Percentiles rank a stretch among this genome's conserved stretches.
Conservation (phyloP, 2,329 filamentous ascomycete species). For the Nectriaceae sp. region DNA sequence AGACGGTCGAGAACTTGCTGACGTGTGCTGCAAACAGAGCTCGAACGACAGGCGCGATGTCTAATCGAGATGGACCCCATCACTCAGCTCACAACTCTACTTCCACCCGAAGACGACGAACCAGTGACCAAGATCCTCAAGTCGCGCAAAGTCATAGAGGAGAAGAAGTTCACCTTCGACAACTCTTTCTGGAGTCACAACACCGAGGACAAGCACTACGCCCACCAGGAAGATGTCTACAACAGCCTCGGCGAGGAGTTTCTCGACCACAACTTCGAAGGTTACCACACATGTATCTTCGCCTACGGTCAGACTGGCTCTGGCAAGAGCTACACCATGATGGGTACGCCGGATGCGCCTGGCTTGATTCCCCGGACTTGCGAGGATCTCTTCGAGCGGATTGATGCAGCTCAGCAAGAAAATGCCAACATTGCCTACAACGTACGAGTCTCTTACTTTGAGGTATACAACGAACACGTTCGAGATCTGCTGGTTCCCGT, state of each 20-base stretch:
- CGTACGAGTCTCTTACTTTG: conserved; percentile 96
- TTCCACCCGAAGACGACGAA: conserved; percentile 62
- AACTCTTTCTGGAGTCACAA: conserved; percentile 98
- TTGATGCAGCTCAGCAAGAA: conserved; percentile 74
- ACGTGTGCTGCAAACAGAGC: conserved; percentile 57
- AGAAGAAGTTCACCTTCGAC: conserved; percentile 94
- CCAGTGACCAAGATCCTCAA: conserved; percentile 59
- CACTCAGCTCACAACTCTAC: conserved; percentile 81
- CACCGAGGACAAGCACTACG: conserved; percentile 78
- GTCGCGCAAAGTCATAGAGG: conserved; percentile 75
- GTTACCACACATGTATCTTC: conserved; percentile 99
- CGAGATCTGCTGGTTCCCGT: conserved; percentile 86
- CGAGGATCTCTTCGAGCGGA: conserved; percentile 92
- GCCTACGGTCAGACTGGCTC: conserved; percentile 98
- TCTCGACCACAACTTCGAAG: conserved; percentile 98
- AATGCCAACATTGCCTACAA: conserved; percentile 94
- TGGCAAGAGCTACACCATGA: conserved; percentile 98
- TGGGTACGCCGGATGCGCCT: conserved; percentile 83
- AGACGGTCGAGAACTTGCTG: too few species aligned
- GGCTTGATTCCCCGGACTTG: conserved; percentile 95
- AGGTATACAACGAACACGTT: conserved; percentile 99
- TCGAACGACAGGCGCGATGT: conserved; percentile 78
- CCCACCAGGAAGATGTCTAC: conserved; percentile 91
- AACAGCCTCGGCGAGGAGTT: conserved; percentile 94
- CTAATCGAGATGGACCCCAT: conserved; percentile 89